Conservation (phyloP, 2,329 filamentous ascomycete species). For the Paecilomyces sp. region DNA sequence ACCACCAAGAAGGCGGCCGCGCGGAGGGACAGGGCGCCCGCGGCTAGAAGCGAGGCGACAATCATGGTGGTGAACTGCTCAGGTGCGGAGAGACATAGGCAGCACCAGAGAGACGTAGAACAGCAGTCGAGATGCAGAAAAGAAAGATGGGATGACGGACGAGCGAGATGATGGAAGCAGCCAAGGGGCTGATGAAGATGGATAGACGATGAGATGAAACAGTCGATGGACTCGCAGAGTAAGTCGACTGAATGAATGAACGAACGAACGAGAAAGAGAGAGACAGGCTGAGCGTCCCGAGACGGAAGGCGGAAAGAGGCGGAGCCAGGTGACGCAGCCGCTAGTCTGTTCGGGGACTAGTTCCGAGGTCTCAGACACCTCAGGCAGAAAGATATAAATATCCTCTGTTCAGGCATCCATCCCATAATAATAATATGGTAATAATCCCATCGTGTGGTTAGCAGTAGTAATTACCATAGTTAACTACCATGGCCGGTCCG, state of each 20-base stretch:
- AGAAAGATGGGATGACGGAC: not conserved
- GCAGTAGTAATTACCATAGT: too few relatives aligned
- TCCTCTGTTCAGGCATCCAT: too few relatives aligned
- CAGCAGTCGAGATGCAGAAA: constrained; percentile 1
- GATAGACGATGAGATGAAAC: not conserved
- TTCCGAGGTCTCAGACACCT: not conserved
- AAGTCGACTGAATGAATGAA: too few relatives aligned
- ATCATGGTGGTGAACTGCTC: constrained; percentile 19
- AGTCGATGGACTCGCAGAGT: not conserved
- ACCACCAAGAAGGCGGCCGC: constrained; percentile 32
- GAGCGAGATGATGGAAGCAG: too few relatives aligned
- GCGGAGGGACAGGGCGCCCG: constrained; percentile 25
- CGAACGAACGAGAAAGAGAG: too few relatives aligned
- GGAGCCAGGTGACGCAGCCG: not conserved
- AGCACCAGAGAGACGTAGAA: not conserved
- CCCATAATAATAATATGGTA: too few relatives aligned
- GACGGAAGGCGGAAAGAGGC: not conserved
- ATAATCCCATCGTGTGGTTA: too few relatives aligned
- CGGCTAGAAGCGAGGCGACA: constrained; percentile 27
- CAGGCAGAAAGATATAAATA: not conserved
- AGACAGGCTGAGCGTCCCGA: not conserved
- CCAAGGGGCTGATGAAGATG: not conserved
- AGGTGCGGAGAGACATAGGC: not conserved
- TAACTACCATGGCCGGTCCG: too few relatives aligned
- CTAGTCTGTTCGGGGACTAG: not conserved